These are phyloP conservation scores for Haplographium delicatum DNA, from an alignment of 495 filamentous ascomycete genomes.

Conservation along the genomic window DNA sequence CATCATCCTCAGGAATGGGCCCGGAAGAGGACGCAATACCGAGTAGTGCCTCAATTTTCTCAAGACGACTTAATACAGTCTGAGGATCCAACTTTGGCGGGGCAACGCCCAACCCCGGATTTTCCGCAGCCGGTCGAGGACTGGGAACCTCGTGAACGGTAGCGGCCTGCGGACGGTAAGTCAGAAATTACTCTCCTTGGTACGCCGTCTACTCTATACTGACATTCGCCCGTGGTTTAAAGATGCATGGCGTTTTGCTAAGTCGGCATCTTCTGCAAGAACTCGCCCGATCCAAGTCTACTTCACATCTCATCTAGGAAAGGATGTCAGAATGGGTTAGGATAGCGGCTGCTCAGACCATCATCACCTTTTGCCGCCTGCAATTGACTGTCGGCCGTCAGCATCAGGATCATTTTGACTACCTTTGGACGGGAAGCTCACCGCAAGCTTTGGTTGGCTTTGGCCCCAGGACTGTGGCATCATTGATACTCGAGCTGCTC, in stretches of 20 bases:
- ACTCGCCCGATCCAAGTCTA: constrained; percentile 27
- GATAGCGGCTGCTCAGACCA: background rate
- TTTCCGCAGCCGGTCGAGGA: constrained; percentile 5
- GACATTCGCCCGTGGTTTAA: constrained; percentile 40
- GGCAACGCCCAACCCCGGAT: constrained; percentile 7
- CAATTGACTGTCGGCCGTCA: constrained; percentile 34
- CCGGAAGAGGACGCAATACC: constrained; percentile 24
- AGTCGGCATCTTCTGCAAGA: constrained; percentile 35
- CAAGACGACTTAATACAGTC: constrained; percentile 33
- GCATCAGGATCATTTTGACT: background rate
- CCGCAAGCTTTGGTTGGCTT: constrained; percentile 38
- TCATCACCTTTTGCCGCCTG: constrained; percentile 29
- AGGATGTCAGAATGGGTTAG: background rate
- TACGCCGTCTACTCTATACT: constrained; percentile 3
- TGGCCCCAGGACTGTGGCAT: constrained; percentile 6
- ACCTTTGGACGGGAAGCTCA: constrained; percentile 19
- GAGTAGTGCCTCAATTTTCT: constrained; percentile 34
- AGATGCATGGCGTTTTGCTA: constrained; percentile 32
- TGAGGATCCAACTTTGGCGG: constrained; percentile 21
- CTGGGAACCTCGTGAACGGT: constrained; percentile 25
- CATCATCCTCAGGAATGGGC: constrained; percentile 17
- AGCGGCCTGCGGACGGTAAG: constrained; percentile 30
- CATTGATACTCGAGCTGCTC: constrained; percentile 1
- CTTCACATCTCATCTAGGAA: constrained; percentile 38
- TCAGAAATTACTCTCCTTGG: background rate